These are phyloP conservation scores for Boletus sensibilis DNA, from an alignment of 768 basidiomycete genomes.

Conservation along the genomic window DNA sequence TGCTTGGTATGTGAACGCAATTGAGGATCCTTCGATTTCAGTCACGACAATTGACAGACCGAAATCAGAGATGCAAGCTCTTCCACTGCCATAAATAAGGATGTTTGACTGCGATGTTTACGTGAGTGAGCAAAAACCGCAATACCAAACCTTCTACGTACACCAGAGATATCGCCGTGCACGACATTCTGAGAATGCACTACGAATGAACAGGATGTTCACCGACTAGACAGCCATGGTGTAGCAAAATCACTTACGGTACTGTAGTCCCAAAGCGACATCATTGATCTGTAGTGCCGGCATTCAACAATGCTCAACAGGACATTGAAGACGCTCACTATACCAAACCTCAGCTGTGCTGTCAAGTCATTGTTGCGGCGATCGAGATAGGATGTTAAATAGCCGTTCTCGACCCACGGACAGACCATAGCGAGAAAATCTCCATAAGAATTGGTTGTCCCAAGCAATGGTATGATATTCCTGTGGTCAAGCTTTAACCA, in stretches of 20 bases:
- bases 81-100: slow-evolving; percentile 41
- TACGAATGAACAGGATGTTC: not conserved
- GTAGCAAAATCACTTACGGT: slow-evolving; percentile 12
- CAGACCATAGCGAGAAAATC: slow-evolving; percentile 33
- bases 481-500: slow-evolving; percentile 32
- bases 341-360: slow-evolving; percentile 5
- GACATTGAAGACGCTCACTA: slow-evolving; percentile 10
- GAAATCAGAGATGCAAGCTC: slow-evolving; percentile 46
- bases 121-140: not conserved
- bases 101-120: slow-evolving; percentile 39
- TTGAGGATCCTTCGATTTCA: slow-evolving; percentile 33
- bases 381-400: slow-evolving; percentile 26
- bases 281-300: slow-evolving; percentile 20
- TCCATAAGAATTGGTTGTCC: slow-evolving; percentile 29
- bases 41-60: slow-evolving; percentile 43
- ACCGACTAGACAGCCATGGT: not conserved
- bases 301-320: not conserved
- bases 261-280: slow-evolving; percentile 28
- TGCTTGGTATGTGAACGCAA: slow-evolving; percentile 31
- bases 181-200: slow-evolving; percentile 23
- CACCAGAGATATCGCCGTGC: slow-evolving; percentile 33
- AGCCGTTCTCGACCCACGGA: slow-evolving; percentile 34
- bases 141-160: not conserved
- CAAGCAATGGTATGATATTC: slow-evolving; percentile 33
- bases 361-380: slow-evolving; percentile 13